phyloP scores from a whole-genome alignment of 164 flowering plant genomes.

The Cinnamomum micranthum region DNA sequence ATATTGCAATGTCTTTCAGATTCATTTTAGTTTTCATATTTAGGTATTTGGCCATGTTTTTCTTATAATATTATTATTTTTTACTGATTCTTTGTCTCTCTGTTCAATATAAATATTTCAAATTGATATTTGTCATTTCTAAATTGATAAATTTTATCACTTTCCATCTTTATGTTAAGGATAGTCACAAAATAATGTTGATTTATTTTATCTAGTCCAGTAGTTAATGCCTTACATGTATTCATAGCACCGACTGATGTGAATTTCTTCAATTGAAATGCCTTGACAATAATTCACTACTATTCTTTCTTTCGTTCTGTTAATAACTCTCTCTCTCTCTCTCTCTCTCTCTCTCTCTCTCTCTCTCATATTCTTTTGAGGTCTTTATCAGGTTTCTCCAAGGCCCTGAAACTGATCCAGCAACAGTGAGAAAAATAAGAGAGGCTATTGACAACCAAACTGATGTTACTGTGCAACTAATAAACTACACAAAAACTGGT shows the following conservation, averaged over 20 bases:
- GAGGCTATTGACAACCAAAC: conserved; percentile 80
- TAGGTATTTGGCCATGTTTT: no score
- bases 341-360: conserved; percentile 3
- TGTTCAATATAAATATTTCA: neutral
- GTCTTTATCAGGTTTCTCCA: conserved; percentile 71
- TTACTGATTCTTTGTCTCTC: no score
- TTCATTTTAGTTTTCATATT: no score
- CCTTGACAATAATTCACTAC: neutral
- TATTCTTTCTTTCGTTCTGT: neutral
- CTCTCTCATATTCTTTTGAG: neutral
- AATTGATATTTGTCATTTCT: neutral
- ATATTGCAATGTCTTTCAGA: no score
- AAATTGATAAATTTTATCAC: no score
- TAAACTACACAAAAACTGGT: conserved; percentile 97
- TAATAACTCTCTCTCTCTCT: neutral
- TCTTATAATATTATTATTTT: no score
- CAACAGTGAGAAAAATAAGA: conserved; percentile 85
- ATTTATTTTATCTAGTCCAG: no score
- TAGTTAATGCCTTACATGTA: no score
- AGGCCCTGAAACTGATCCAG: conserved; percentile 97
- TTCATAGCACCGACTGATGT: no score
- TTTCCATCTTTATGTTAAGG: no score
- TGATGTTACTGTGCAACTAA: conserved; percentile 94
- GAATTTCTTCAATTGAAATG: neutral
- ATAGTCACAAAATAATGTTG: no score